A percentile compares a stretch with the other conserved stretches of the same genome.
Conservation (phyloP, 2,329 filamentous ascomycete species). For the Plectosphaerella cucumerina region DNA sequence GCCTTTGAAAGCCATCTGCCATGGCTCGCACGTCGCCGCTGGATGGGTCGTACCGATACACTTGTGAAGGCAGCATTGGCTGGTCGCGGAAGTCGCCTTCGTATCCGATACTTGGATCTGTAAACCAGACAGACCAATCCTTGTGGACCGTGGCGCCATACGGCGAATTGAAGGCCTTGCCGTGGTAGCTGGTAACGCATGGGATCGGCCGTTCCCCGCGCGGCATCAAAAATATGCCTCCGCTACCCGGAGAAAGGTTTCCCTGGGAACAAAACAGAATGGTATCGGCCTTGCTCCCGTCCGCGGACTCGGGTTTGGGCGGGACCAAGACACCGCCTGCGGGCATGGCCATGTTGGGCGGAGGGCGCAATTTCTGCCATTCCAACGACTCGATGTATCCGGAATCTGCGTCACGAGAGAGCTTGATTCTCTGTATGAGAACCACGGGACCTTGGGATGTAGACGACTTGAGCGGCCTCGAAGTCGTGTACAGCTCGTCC, state of each 20-base stretch:
- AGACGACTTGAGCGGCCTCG: constrained; percentile 33
- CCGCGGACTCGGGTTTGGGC: background rate
- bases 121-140: constrained; percentile 44
- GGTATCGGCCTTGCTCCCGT: constrained; percentile 16
- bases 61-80: constrained; percentile 40
- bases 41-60: constrained; percentile 40
- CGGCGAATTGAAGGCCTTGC: constrained; percentile 42
- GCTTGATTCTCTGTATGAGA: constrained; percentile 38
- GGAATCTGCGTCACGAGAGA: constrained; percentile 18
- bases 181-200: constrained; percentile 38
- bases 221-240: constrained; percentile 11
- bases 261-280: constrained; percentile 40
- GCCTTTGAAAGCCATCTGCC: constrained; percentile 40
- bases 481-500: constrained; percentile 42
- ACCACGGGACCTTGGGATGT: constrained; percentile 34
- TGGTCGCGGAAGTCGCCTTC: constrained; percentile 37
- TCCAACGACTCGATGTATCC: constrained; percentile 24
- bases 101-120: constrained; percentile 39
- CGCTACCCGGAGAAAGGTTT: constrained; percentile 9
- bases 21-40: constrained; percentile 39
- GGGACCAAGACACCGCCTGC: constrained; percentile 35
- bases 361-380: constrained; percentile 38
- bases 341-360: constrained; percentile 38
- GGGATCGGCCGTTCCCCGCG: constrained; percentile 19
- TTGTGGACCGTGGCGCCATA: constrained; percentile 33